Evolutionary conservation across 805 yeast genomes (phyloP).

Genomic region (Suhomyces pyralidae): DNA sequence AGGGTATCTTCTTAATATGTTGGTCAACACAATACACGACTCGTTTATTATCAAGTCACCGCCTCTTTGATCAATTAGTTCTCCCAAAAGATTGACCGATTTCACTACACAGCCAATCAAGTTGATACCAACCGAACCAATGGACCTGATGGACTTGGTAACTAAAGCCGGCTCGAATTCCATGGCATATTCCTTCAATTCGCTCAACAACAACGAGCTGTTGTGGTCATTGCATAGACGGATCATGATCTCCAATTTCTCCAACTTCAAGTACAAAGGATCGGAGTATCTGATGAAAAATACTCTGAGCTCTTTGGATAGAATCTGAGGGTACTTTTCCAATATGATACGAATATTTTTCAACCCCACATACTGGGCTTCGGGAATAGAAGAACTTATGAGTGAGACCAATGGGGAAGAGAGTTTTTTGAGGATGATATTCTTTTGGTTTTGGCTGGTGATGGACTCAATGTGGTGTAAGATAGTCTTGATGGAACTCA

Average conservation of each 20-base stretch:
- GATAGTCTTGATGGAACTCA: slow-evolving; percentile 78
- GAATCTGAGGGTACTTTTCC: slow-evolving; percentile 80
- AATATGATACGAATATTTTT: slow-evolving; percentile 86
- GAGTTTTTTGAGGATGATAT: slow-evolving; percentile 59
- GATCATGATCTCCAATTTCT: slow-evolving; percentile 71
- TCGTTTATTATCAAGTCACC: slow-evolving; percentile 62
- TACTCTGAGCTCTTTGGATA: slow-evolving; percentile 77
- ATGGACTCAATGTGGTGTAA: slow-evolving; percentile 61
- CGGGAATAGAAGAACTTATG: slow-evolving; percentile 80
- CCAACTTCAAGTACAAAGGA: slow-evolving; percentile 74
- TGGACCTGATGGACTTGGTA: slow-evolving; percentile 58
- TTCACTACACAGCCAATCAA: slow-evolving; percentile 50
- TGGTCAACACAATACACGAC: slow-evolving; percentile 58
- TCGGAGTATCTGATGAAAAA: slow-evolving; percentile 87
- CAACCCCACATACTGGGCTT: slow-evolving; percentile 89
- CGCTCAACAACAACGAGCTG: slow-evolving; percentile 58
- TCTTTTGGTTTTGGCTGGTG: slow-evolving; percentile 37
- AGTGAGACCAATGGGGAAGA: slow-evolving; percentile 85
- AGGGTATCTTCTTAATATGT: slow-evolving; percentile 65
- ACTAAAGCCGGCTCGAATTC: slow-evolving; percentile 84
- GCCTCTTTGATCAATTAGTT: slow-evolving; percentile 56
- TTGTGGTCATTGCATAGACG: slow-evolving; percentile 63
- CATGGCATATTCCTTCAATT: slow-evolving; percentile 76
- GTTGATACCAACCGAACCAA: slow-evolving; percentile 71
- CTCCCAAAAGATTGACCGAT: slow-evolving; percentile 59